Conservation (phyloP, 2,329 filamentous ascomycete species). For the Mariannaea elegans region DNA sequence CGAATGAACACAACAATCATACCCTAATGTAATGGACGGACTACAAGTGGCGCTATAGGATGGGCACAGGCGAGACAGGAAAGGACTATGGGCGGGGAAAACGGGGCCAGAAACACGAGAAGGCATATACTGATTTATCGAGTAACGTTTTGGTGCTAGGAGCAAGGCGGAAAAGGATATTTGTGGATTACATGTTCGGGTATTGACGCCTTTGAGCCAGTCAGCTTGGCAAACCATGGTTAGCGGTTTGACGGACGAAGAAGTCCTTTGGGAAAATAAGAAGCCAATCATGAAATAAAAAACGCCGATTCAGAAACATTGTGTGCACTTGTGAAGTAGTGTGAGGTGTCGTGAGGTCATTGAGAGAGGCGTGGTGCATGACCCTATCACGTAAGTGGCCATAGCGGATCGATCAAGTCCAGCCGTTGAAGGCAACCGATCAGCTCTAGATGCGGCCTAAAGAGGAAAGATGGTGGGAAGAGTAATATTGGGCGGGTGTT, state of each 20-base stretch:
- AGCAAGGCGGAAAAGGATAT: not conserved
- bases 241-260: conserved; percentile 1
- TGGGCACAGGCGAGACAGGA: conserved; percentile 18
- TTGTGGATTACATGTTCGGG: not conserved
- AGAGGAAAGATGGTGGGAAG: not conserved
- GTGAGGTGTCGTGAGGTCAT: conserved; percentile 1
- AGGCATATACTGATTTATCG: conserved; percentile 6
- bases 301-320: not conserved
- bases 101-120: conserved; percentile 11
- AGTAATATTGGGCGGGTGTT: conserved; percentile 10
- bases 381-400: not conserved
- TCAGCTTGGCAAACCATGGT: not conserved
- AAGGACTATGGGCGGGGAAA: conserved; percentile 19
- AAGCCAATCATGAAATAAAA: conserved; percentile 13
- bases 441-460: not conserved
- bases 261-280: not conserved
- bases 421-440: conserved; percentile 1
- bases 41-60: conserved; percentile 36
- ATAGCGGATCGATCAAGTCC: not conserved
- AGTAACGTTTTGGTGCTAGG: not conserved
- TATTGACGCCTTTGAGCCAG: not conserved
- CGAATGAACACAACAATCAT: conserved; percentile 38
- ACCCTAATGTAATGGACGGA: conserved; percentile 43
- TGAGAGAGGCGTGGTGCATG: not conserved
- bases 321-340: not conserved